Conservation (phyloP, 78 protist genomes). For the Monocercomonoides exilis region DNA sequence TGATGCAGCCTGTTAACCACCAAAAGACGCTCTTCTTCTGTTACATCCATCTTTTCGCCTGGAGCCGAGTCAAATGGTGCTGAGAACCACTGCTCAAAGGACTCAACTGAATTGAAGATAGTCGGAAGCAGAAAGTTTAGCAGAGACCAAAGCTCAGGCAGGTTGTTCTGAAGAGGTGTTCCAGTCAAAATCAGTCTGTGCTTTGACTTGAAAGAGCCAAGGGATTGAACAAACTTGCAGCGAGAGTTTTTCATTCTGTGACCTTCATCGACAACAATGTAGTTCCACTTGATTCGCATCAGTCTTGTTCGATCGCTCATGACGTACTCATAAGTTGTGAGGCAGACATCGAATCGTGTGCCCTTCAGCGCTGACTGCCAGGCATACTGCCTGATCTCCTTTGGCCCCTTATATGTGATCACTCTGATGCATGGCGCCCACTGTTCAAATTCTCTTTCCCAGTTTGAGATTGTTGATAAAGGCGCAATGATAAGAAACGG, state of each 20-base stretch:
- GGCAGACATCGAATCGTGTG: not conserved
- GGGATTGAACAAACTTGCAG: slow-evolving; percentile 25
- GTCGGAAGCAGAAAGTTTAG: slow-evolving; percentile 75
- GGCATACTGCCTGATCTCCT: not conserved
- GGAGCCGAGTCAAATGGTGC: slow-evolving; percentile 63
- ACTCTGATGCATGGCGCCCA: slow-evolving; percentile 19
- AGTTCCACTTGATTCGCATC: slow-evolving; percentile 21
- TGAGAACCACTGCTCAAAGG: slow-evolving; percentile 73
- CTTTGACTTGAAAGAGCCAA: slow-evolving; percentile 43
- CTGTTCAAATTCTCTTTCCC: slow-evolving; percentile 17
- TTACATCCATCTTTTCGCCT: slow-evolving; percentile 15
- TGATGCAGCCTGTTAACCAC: slow-evolving; percentile 61
- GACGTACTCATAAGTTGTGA: slow-evolving; percentile 28
- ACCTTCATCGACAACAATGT: slow-evolving; percentile 80
- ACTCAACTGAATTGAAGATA: slow-evolving; percentile 52
- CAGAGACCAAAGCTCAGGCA: slow-evolving; percentile 83
- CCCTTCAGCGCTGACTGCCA: not conserved
- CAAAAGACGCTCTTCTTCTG: slow-evolving; percentile 58
- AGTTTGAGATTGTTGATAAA: not conserved
- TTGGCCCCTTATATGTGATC: not conserved
- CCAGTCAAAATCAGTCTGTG: slow-evolving; percentile 80
- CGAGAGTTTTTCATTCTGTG: slow-evolving; percentile 64
- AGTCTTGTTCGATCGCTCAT: slow-evolving; percentile 11
- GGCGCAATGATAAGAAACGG: slow-evolving; percentile 34
- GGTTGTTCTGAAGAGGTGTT: slow-evolving; percentile 89